These are phyloP conservation scores for Periconia sp. DNA, from an alignment of 2,329 filamentous ascomycete species.

Conservation along the genomic window DNA sequence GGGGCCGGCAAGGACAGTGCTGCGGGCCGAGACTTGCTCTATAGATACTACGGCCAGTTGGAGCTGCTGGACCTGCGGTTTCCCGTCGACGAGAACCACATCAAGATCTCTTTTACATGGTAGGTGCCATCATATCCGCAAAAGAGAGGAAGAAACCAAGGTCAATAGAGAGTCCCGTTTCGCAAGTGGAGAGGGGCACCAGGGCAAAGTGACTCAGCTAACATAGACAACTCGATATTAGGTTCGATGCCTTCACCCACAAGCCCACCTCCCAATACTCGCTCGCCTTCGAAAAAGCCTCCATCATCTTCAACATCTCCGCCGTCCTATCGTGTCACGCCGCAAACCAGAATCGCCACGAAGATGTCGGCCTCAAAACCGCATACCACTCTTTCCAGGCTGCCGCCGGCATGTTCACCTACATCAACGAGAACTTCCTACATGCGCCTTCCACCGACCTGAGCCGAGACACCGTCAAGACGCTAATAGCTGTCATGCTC, in stretches of 20 bases:
- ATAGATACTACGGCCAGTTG: constrained; percentile 96
- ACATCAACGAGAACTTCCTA: constrained; percentile 99
- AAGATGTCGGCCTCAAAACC: constrained; percentile 91
- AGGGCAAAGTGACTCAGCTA: constrained; percentile 14
- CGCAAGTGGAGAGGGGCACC: not conserved
- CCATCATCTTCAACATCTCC: constrained; percentile 99
- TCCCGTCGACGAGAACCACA: constrained; percentile 97
- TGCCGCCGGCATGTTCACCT: constrained; percentile 98
- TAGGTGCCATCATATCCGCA: constrained; percentile 46
- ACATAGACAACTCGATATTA: constrained; percentile 43
- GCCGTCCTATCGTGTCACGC: constrained; percentile 96
- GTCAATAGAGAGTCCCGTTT: not conserved
- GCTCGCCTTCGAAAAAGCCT: constrained; percentile 95
- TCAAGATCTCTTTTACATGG: constrained; percentile 99
- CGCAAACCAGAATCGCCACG: constrained; percentile 85
- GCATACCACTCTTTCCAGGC: constrained; percentile 98
- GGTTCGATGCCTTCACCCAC: constrained; percentile 99
- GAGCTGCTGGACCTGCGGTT: constrained; percentile 93
- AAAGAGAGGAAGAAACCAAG: not conserved
- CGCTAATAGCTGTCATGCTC: constrained; percentile 86
- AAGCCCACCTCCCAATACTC: constrained; percentile 97
- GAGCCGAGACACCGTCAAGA: constrained; percentile 93
- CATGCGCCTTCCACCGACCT: constrained; percentile 96
- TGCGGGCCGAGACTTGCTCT: constrained; percentile 87
- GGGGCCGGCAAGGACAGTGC: constrained; percentile 96